Evolutionary conservation across 1,284 basidiomycete species (phyloP).

Genomic region (Inonotus hispidus): DNA sequence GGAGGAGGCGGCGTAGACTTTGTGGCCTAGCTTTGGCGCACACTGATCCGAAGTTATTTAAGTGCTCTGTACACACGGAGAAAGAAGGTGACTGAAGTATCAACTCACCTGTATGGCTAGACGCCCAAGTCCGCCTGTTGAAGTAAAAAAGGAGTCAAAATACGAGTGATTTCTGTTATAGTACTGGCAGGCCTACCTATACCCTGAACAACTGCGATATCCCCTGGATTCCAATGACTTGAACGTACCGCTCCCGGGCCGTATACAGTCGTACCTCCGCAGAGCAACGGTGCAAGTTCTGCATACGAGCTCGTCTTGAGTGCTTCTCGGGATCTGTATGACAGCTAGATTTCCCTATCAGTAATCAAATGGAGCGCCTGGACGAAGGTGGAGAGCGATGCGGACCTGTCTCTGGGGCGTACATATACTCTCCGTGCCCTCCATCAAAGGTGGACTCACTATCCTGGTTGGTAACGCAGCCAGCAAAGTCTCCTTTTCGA

Average conservation of each 20-base stretch:
- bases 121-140: slow-evolving; percentile 27
- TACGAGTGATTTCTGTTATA: background rate
- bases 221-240: slow-evolving; percentile 15
- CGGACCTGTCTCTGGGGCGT: slow-evolving; percentile 11
- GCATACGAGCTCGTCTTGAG: slow-evolving; percentile 7
- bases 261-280: slow-evolving; percentile 24
- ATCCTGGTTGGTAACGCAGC: slow-evolving; percentile 18
- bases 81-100: background rate
- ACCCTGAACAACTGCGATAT: slow-evolving; percentile 26
- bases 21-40: slow-evolving; percentile 24
- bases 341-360: background rate
- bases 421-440: slow-evolving; percentile 24
- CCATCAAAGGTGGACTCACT: slow-evolving; percentile 24
- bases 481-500: slow-evolving; percentile 21
- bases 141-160: background rate
- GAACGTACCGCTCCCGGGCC: slow-evolving; percentile 12
- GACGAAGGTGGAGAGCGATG: background rate
- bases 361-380: background rate
- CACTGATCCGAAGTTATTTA: slow-evolving; percentile 14
- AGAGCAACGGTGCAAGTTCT: slow-evolving; percentile 23
- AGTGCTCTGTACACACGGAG: too few species aligned
- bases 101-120: slow-evolving; percentile 24
- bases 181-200: slow-evolving; percentile 11
- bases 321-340: slow-evolving; percentile 6
- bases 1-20: slow-evolving; percentile 26